Base-by-base conservation (phyloP, 331 rosid species). In the Rhamnella rubrinervis region DNA sequence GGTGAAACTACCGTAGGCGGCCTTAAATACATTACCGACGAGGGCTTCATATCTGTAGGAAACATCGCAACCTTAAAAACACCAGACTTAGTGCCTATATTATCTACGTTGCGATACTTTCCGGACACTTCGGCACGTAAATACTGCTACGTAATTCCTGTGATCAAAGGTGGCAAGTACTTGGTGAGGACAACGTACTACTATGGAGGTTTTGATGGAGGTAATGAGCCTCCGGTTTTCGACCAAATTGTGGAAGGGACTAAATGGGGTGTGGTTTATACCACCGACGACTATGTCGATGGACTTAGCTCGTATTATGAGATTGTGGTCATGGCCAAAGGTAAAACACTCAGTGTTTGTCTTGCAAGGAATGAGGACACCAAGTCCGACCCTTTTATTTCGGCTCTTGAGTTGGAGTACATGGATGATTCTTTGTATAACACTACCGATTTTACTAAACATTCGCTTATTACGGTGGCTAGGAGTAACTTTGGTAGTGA, bases 181-280 rank as follows among this genome's bases (percentile, higher is more conserved):
- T 76, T 90, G 0, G 83, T 93, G 40, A 78, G 79, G 72, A 86
- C 95, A 11, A 66, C 86, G 19, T 93, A 79, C 71, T 93, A 86
- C 67, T 93, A 90, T 62, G 98, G 98, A 10, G 78, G 79, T 21
- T 88, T 79, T 67, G 96, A 93, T 59, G 98, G 92, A 21, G 85
- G 86, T 55, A 70, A 78, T 5, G 74, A 70, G 65, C 97, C 98
- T 1, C 96, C 98, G 7, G 92, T 93, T 53, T 93, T 93, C 10
- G 95, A 93, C 50, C 98, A 88, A 77, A 87, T 93, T n/a, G 80
- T 93, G 23, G 95, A 85, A 6, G 98, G 98, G 78, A 93, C 97
- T 0, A 76, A 60, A 67, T 88, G 95, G 96, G 80, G 89, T 63
- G 39, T 60, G 5, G 90, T 93, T 6, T 83, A 93, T 71, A 93